A percentile compares a stretch with the other conserved stretches of the same genome.
Evolutionary conservation across 1,284 basidiomycete genomes (phyloP).

Genomic region (Cystobasidiaceae sp.): DNA sequence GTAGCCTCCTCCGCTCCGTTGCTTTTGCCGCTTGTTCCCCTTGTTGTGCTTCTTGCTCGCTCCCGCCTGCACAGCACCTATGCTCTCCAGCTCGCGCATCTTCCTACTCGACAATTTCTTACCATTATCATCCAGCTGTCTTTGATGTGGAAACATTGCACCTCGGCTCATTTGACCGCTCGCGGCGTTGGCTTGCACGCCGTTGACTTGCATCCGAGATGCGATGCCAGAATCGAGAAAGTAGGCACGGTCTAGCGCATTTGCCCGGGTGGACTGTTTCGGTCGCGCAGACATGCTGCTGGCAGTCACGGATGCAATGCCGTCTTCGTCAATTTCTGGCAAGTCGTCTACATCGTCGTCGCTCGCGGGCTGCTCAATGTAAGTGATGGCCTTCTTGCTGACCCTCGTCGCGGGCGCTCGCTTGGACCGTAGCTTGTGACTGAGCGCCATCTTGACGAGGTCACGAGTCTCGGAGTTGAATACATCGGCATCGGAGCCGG

Average conservation of each 20-base stretch:
- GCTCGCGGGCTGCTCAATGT: slow-evolving; percentile 50
- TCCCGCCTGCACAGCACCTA: slow-evolving; percentile 35
- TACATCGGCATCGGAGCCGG: slow-evolving; percentile 59
- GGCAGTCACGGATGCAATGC: slow-evolving; percentile 31
- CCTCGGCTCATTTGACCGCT: slow-evolving; percentile 58
- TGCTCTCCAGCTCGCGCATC: slow-evolving; percentile 51
- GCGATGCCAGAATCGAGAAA: slow-evolving; percentile 53
- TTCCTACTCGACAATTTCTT: slow-evolving; percentile 50
- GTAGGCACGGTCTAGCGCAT: slow-evolving; percentile 72
- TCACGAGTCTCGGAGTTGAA: slow-evolving; percentile 75
- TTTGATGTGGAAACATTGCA: slow-evolving; percentile 71
- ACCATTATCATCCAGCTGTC: slow-evolving; percentile 69
- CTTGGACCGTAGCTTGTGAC: slow-evolving; percentile 61
- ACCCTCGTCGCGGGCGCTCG: slow-evolving; percentile 79
- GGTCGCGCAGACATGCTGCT: background rate
- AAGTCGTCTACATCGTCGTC: slow-evolving; percentile 34
- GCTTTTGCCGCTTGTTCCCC: slow-evolving; percentile 72
- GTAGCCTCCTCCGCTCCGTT: slow-evolving; percentile 84
- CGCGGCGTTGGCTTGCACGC: slow-evolving; percentile 48
- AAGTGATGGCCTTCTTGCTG: slow-evolving; percentile 73
- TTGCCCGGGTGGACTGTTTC: slow-evolving; percentile 38
- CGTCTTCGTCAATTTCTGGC: slow-evolving; percentile 32
- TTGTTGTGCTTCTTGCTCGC: slow-evolving; percentile 83
- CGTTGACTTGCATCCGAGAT: slow-evolving; percentile 32
- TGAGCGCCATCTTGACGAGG: slow-evolving; percentile 50